These are phyloP conservation scores for Histomonas meleagridis DNA, from an alignment of 208 protist genomes.

Conservation along the genomic window DNA sequence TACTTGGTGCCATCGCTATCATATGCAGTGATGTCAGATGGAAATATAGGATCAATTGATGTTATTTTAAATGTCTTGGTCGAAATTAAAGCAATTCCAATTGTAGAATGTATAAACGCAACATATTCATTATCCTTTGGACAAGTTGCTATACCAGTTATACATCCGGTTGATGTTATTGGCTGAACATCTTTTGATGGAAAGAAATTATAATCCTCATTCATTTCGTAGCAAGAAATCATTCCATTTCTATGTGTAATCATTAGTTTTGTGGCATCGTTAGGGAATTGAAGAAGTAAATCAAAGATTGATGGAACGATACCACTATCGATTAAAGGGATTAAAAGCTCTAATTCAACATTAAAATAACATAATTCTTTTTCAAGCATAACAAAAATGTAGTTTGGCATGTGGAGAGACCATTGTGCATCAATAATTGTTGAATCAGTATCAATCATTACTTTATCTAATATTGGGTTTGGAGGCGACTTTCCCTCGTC, in stretches of 20 bases:
- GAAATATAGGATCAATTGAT: not conserved
- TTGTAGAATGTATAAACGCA: not conserved
- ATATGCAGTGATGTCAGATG: not conserved
- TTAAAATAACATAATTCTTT: not conserved
- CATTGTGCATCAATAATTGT: not conserved
- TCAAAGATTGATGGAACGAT: not conserved
- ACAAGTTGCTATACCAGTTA: not conserved
- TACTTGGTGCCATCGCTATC: not conserved
- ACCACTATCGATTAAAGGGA: not conserved
- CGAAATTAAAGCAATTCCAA: not conserved
- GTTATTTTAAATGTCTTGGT: not conserved
- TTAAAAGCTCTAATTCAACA: not conserved
- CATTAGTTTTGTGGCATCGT: not conserved
- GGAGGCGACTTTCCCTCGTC: not conserved
- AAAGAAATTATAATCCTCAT: not conserved
- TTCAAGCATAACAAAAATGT: not conserved
- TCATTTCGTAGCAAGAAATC: not conserved
- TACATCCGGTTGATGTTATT: not conserved
- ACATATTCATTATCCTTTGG: not conserved
- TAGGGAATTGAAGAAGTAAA: not conserved
- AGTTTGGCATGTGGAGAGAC: not conserved
- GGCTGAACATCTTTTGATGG: not conserved
- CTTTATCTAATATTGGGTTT: not conserved
- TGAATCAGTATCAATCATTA: not conserved
- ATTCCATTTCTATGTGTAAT: not conserved